Conservation (phyloP, 345 rosid species). For the Rhodomyrtus tomentosa region DNA sequence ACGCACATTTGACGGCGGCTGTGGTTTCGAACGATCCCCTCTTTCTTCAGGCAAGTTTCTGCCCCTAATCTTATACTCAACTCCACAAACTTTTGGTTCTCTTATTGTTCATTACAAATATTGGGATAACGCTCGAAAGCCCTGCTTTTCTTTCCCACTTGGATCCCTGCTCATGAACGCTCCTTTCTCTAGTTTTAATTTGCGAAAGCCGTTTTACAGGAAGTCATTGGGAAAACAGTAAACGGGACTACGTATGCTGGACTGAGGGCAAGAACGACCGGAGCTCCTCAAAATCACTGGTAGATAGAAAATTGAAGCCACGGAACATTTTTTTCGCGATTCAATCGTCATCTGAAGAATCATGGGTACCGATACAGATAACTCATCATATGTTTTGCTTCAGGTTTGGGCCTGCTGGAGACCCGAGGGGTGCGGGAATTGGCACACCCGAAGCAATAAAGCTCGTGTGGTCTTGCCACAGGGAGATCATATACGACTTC, state of each 20-base stretch:
- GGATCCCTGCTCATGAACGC: neutral
- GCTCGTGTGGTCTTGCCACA: slow-evolving; percentile 97
- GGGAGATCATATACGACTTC: slow-evolving; percentile 79
- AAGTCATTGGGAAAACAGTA: slow-evolving; percentile 79
- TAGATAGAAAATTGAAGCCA: slow-evolving; percentile 7
- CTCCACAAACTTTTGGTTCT: neutral
- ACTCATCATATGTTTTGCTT: neutral
- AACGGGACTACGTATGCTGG: slow-evolving; percentile 98
- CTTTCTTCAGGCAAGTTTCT: slow-evolving; percentile 64
- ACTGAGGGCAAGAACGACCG: slow-evolving; percentile 89
- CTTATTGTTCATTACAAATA: neutral
- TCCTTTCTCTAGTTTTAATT: neutral
- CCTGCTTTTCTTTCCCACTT: neutral
- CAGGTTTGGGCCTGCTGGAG: slow-evolving; percentile 99
- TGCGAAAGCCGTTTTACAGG: slow-evolving; percentile 24
- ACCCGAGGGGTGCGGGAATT: slow-evolving; percentile 97
- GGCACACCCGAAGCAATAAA: slow-evolving; percentile 97
- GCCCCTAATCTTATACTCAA: neutral
- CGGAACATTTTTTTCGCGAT: neutral
- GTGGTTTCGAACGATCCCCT: slow-evolving; percentile 84
- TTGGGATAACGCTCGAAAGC: neutral
- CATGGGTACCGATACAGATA: neutral
- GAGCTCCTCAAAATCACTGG: slow-evolving; percentile 99
- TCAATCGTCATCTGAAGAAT: neutral
- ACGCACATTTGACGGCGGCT: slow-evolving; percentile 94